Evolutionary conservation across 1,284 basidiomycete genomes (phyloP), one percentile per base, ranked within the genome.

Genomic region (Cutaneotrichosporon sp.): DNA sequence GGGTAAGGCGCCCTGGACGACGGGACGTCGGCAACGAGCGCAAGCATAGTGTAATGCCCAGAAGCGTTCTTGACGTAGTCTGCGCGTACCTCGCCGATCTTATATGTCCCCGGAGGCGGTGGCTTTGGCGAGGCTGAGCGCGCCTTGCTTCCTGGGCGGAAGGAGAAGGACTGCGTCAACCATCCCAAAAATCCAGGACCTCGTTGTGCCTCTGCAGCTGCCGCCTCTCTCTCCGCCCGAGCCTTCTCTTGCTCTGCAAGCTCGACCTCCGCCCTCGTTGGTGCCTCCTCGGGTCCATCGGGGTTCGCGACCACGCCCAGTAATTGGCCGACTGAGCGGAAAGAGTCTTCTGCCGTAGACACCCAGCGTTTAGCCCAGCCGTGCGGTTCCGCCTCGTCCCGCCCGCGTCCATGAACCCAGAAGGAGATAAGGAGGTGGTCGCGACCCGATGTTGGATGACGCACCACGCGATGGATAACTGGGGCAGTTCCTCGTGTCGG

Each of bases 21-120:
- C 5, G 74, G 74, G 4, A 74, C 61, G 47, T 75, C 74, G 26
- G 72, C 68, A 12, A 69, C 63, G 16, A 75, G 64, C 6, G 71
- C 64, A 5, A 75, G 61, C 24, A 75, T 60, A 10, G 60, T 61
- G 59, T 64, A 74, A 20, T 67, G 63, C 2, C 68, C 71, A 4
- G 57, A 52, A 8, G 66, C 68, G 53, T 71, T 70, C 70, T 75
- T 75, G 57, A 74, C 68, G 46, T 75, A 75, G 52, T 75, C 74
- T 6, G 69, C 74, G 16, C 66, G 57, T 11, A 67, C 71, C 58
- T 75, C 74, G 11, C 71, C 74, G 20, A 68, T 56, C 48, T 63
- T 75, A 55, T 72, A 75, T 14, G 74, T 75, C 16, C 74, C 74
- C 0, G 74, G 63, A 3, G 72, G 71, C 0, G 68, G 68, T 20